Conservation (phyloP, 2,329 filamentous ascomycete species). For the Pseudodiploospora longispora region DNA sequence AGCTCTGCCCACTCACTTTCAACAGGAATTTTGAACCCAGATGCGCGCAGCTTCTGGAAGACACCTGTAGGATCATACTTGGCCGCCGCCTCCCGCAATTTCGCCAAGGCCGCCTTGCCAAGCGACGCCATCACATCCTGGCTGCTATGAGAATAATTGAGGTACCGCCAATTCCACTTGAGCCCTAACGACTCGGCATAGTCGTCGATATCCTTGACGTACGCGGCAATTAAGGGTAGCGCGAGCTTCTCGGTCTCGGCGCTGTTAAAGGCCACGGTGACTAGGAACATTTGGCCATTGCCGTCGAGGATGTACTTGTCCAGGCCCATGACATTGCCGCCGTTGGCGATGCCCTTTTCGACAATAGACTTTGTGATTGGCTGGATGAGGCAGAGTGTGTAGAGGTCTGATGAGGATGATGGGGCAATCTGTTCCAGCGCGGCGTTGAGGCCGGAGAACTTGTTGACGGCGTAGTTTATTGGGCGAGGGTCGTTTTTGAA, state of each 20-base stretch:
- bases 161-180: slow-evolving; percentile 13
- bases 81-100: slow-evolving; percentile 1
- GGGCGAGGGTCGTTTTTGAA: slow-evolving; percentile 29
- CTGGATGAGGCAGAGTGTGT: slow-evolving; percentile 24
- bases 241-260: slow-evolving; percentile 25
- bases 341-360: slow-evolving; percentile 20
- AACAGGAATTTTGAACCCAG: slow-evolving; percentile 1
- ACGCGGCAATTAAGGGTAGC: slow-evolving; percentile 26
- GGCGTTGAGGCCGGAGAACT: slow-evolving; percentile 21
- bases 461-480: slow-evolving; percentile 23
- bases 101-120: slow-evolving; percentile 1
- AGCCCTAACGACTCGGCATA: slow-evolving; percentile 17
- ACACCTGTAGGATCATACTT: slow-evolving; percentile 7
- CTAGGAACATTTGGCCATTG: slow-evolving; percentile 24
- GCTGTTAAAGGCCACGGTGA: slow-evolving; percentile 21
- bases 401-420: slow-evolving; percentile 19
- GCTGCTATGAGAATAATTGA: slow-evolving; percentile 4
- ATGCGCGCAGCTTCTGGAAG: slow-evolving; percentile 2
- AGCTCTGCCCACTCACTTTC: not conserved
- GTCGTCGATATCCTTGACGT: slow-evolving; percentile 21
- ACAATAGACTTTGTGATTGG: slow-evolving; percentile 24
- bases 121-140: slow-evolving; percentile 2
- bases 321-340: slow-evolving; percentile 26
- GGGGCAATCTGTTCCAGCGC: slow-evolving; percentile 18
- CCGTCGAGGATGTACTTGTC: slow-evolving; percentile 19